These are phyloP conservation scores for Labyrinthula sp. DNA, from an alignment of 352 stramenopile genomes.

Conservation along the genomic window DNA sequence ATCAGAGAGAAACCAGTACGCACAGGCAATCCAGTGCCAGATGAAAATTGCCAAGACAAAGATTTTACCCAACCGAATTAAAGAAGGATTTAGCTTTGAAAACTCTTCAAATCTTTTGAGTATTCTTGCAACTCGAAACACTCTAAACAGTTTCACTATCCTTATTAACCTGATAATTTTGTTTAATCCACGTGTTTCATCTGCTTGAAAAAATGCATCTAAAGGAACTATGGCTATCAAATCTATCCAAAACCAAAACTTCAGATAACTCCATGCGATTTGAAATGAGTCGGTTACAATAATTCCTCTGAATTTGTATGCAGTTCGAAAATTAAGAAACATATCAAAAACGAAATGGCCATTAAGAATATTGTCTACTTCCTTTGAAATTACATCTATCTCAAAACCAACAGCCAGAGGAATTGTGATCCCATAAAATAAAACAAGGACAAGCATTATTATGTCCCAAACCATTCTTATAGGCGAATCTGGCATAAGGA, in stretches of 20 bases:
- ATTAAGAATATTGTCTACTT: too few species aligned
- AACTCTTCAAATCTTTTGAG: constrained; percentile 29
- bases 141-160: constrained; percentile 33
- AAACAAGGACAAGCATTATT: too few species aligned
- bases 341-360: constrained; percentile 37
- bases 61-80: constrained; percentile 11
- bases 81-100: constrained; percentile 19
- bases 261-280: constrained; percentile 36
- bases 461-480: too few species aligned
- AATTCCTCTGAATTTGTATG: constrained; percentile 31
- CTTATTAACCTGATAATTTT: constrained; percentile 30
- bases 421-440: too few species aligned
- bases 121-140: constrained; percentile 30
- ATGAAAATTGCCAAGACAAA: constrained; percentile 12
- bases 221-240: constrained; percentile 36
- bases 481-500: too few species aligned
- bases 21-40: constrained; percentile 25
- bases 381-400: too few species aligned
- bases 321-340: constrained; percentile 37
- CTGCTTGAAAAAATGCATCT: constrained; percentile 23
- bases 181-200: constrained; percentile 10
- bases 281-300: constrained; percentile 30
- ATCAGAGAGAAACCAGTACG: constrained; percentile 10
- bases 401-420: too few species aligned
- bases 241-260: constrained; percentile 39